A percentile compares a stretch with the other conserved stretches of the same genome.
These are phyloP conservation scores for Phytophthora quininea DNA, from an alignment of 352 stramenopile species.

Conservation along the genomic window DNA sequence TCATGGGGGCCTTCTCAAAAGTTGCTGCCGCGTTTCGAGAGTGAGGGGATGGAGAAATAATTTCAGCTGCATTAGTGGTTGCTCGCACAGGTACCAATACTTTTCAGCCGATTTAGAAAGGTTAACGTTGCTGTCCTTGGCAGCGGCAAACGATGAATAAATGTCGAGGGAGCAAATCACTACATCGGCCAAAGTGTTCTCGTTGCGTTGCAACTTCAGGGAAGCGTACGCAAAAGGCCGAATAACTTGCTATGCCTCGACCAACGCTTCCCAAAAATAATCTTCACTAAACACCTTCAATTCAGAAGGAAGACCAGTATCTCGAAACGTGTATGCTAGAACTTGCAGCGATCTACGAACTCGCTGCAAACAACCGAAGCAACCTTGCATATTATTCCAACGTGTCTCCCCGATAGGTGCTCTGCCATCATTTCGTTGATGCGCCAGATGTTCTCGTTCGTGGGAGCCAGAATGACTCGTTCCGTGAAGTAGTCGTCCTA, in stretches of 20 bases:
- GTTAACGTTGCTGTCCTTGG: neutral
- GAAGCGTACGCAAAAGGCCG: neutral
- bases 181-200: neutral
- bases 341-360: neutral
- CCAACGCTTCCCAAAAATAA: neutral
- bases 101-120: conserved; percentile 3
- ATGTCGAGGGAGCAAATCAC: neutral
- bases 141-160: neutral
- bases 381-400: neutral
- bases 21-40: conserved; percentile 2
- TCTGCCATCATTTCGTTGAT: no score
- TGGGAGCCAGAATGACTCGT: no score
- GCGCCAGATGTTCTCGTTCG: no score
- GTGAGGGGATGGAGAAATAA: conserved; percentile 14
- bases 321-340: neutral
- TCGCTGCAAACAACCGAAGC: neutral
- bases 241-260: neutral
- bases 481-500: no score
- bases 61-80: conserved; percentile 11
- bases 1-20: conserved; percentile 9
- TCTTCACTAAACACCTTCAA: neutral
- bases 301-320: neutral
- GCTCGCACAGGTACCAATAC: conserved; percentile 6
- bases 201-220: neutral
- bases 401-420: no score